A percentile compares a stretch with the other conserved stretches of the same genome.
Conservation (phyloP, 306 rosid genomes). For the Inga leiocalycina region DNA sequence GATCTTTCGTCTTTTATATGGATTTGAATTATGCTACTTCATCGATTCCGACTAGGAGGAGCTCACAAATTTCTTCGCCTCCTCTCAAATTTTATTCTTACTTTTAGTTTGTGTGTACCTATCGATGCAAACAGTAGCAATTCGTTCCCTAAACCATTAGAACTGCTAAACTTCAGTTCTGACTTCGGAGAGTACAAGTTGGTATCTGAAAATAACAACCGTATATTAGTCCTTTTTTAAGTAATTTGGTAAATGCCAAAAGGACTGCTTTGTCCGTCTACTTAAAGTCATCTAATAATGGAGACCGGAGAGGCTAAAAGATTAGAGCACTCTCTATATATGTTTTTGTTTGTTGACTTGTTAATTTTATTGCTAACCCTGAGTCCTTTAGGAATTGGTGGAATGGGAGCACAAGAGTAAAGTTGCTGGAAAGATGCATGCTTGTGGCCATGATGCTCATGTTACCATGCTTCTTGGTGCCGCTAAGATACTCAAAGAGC, state of each 20-base stretch:
- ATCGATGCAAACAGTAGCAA: neutral
- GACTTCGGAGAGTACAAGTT: neutral
- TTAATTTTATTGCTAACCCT: neutral
- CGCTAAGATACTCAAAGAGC: conserved; percentile 82
- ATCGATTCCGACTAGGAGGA: neutral
- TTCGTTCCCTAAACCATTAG: neutral
- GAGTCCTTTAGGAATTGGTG: conserved; percentile 71
- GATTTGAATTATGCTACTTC: neutral
- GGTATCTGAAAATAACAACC: neutral
- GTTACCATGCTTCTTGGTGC: conserved; percentile 93
- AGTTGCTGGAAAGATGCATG: conserved; percentile 87
- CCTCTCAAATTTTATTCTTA: neutral
- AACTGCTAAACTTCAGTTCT: neutral
- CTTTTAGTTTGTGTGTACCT: neutral
- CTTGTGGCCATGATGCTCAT: conserved; percentile 96
- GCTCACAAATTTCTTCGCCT: neutral
- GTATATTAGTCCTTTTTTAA: neutral
- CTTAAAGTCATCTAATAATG: neutral
- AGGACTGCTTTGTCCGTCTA: neutral
- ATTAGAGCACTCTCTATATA: neutral
- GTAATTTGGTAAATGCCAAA: neutral
- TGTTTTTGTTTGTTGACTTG: neutral
- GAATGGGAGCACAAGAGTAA: conserved; percentile 96
- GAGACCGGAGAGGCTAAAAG: neutral
- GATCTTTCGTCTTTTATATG: neutral